Evolutionary conservation across 2,329 filamentous ascomycete species (phyloP).

Genomic region (Trichoderma hamatum): DNA sequence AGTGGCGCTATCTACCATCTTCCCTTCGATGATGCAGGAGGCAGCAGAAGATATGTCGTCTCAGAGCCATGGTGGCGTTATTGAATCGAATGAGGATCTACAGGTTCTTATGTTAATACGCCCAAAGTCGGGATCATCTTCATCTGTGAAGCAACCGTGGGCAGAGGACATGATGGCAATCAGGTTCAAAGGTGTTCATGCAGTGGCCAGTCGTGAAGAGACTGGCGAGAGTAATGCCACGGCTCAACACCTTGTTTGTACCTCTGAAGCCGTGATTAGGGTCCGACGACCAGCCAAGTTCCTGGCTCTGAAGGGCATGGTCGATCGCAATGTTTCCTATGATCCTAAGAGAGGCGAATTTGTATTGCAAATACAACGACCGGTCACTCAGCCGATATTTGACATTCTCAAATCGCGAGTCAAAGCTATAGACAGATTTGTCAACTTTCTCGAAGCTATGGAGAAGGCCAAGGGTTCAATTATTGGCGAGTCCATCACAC

Average conservation of each 20-base stretch:
- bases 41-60: slow-evolving; percentile 18
- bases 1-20: slow-evolving; percentile 53
- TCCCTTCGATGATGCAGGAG: slow-evolving; percentile 41
- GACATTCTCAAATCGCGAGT: slow-evolving; percentile 62
- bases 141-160: slow-evolving; percentile 50
- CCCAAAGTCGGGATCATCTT: slow-evolving; percentile 29
- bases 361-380: slow-evolving; percentile 60
- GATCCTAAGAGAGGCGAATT: slow-evolving; percentile 63
- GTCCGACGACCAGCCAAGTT: slow-evolving; percentile 59
- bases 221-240: slow-evolving; percentile 23
- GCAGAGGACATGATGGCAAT: slow-evolving; percentile 62
- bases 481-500: slow-evolving; percentile 59
- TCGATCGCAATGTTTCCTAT: slow-evolving; percentile 66
- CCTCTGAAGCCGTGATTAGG: slow-evolving; percentile 58
- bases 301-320: slow-evolving; percentile 54
- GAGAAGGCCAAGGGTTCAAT: slow-evolving; percentile 58
- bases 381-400: slow-evolving; percentile 62
- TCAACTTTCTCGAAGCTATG: slow-evolving; percentile 70
- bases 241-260: slow-evolving; percentile 40
- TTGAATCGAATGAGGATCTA: slow-evolving; percentile 24
- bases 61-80: slow-evolving; percentile 18
- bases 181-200: slow-evolving; percentile 54
- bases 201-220: slow-evolving; percentile 27
- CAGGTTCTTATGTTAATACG: slow-evolving; percentile 34
- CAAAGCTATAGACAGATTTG: slow-evolving; percentile 69